Conservation (phyloP, 2,329 filamentous ascomycete species). For the Pseudogymnoascus sp. region DNA sequence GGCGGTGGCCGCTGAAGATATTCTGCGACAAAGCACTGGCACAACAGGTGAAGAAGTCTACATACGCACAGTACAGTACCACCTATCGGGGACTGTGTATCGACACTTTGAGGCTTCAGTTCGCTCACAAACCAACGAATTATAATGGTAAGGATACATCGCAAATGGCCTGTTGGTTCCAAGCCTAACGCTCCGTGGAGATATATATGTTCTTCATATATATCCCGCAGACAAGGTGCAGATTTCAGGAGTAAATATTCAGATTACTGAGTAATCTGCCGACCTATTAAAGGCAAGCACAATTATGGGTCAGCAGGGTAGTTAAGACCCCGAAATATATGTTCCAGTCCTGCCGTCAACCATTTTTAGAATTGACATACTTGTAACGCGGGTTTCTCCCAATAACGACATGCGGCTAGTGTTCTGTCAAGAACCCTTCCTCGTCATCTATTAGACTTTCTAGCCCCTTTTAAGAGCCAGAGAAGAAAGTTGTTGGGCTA, state of each 20-base stretch:
- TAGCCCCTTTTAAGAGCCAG: neutral
- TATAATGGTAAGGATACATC: neutral
- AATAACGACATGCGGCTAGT: neutral
- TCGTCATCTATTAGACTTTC: neutral
- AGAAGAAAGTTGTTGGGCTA: neutral
- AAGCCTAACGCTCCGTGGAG: neutral
- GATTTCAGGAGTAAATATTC: no score
- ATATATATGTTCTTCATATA: no score
- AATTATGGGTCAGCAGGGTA: neutral
- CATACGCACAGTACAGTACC: neutral
- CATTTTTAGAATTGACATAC: neutral
- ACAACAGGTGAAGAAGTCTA: neutral
- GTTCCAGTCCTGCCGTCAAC: neutral
- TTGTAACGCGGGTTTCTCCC: neutral
- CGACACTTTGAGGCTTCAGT: neutral
- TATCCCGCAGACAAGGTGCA: no score
- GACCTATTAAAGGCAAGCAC: neutral
- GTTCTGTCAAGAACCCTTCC: neutral
- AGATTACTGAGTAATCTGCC: neutral
- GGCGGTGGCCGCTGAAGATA: neutral
- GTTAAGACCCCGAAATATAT: neutral
- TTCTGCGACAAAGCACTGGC: neutral
- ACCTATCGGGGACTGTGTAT: neutral
- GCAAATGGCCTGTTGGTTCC: neutral
- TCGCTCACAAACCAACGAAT: neutral